Evolutionary conservation across 768 basidiomycete species (phyloP).

Genomic region (Lyophyllum semitale): DNA sequence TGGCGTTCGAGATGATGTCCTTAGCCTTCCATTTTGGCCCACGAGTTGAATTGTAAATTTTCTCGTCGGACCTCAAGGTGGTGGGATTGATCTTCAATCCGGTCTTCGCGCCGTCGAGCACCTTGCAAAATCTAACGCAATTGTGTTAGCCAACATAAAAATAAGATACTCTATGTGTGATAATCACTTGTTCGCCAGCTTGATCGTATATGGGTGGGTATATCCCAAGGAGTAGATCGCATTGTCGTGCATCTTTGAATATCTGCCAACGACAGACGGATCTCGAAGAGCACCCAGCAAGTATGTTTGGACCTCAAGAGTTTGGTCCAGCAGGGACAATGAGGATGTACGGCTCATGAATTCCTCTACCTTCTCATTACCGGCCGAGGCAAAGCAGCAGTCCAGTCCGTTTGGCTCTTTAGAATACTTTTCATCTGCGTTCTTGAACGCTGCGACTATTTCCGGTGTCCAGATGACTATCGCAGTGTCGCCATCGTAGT

Average conservation of each 20-base stretch:
- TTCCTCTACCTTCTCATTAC: constrained; percentile 41
- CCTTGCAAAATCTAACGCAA: constrained; percentile 42
- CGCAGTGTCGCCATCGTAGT: constrained; percentile 72
- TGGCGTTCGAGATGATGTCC: too few relatives aligned
- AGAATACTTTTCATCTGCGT: constrained; percentile 50
- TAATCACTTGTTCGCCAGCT: constrained; percentile 52
- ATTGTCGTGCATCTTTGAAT: constrained; percentile 58
- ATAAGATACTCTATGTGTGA: neutral
- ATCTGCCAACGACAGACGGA: constrained; percentile 49
- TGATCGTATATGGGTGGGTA: constrained; percentile 43
- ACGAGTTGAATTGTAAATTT: constrained; percentile 15
- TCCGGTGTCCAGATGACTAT: constrained; percentile 58
- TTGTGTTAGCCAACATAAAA: neutral
- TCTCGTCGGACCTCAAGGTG: constrained; percentile 30
- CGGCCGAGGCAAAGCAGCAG: constrained; percentile 39
- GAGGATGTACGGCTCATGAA: constrained; percentile 36
- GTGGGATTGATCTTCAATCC: constrained; percentile 45
- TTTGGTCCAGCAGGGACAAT: constrained; percentile 23
- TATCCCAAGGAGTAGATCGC: constrained; percentile 58
- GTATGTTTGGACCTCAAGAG: constrained; percentile 45
- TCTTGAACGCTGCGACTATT: constrained; percentile 56
- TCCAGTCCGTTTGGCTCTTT: constrained; percentile 47
- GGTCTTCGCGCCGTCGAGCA: constrained; percentile 64
- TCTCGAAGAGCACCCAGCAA: constrained; percentile 53
- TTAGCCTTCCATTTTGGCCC: constrained; percentile 27